These are phyloP conservation scores for Acer saccharum DNA, from an alignment of 345 rosid genomes.

Conservation along the genomic window DNA sequence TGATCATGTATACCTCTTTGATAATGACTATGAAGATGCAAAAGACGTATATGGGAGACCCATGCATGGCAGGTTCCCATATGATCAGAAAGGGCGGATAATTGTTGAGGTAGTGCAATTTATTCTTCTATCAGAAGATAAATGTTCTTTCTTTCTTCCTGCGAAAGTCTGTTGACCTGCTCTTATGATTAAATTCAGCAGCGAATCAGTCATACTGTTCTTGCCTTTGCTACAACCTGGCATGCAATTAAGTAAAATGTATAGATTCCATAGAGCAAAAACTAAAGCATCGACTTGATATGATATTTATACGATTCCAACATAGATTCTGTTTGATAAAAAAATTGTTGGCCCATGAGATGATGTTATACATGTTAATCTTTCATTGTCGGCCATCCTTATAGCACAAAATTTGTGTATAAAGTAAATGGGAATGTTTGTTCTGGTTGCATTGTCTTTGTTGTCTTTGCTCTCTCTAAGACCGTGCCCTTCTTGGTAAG, in stretches of 20 bases:
- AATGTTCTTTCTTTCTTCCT: conserved; percentile 6
- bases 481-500: neutral
- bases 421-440: conserved; percentile 8
- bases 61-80: conserved; percentile 78
- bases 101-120: conserved; percentile 72
- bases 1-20: conserved; percentile 94
- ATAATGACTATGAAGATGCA: conserved; percentile 88
- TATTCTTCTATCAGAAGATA: neutral
- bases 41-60: conserved; percentile 79
- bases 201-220: neutral
- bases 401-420: neutral
- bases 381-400: neutral
- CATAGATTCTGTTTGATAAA: neutral
- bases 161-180: neutral
- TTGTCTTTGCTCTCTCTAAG: neutral
- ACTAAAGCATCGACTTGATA: conserved; percentile 3
- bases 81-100: conserved; percentile 75
- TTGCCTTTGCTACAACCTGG: neutral
- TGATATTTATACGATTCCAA: conserved; percentile 5
- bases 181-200: neutral
- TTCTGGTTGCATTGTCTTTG: neutral
- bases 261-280: neutral
- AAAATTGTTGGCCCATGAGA: conserved; percentile 11
- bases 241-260: neutral
- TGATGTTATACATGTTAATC: neutral